Evolutionary conservation across 2,329 filamentous ascomycete species (phyloP).

Genomic region (Truncatella angustata): DNA sequence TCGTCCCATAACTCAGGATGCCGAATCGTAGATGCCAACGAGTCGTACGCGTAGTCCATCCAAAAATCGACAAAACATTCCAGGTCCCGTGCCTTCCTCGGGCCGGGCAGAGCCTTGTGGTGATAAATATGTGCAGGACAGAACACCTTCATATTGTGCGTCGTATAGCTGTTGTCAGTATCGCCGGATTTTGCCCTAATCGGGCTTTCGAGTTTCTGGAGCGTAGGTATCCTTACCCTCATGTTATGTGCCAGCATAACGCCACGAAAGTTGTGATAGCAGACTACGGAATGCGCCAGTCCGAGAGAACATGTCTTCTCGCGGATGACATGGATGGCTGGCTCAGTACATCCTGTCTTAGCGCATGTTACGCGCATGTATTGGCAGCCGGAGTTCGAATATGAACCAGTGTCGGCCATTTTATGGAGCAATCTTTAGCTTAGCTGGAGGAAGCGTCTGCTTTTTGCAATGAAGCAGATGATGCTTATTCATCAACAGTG

Average conservation of each 20-base stretch:
- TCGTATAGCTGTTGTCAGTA: not conserved
- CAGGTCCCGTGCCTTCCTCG: not conserved
- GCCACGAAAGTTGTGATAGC: not conserved
- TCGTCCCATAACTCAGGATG: not conserved
- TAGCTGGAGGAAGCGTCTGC: no score
- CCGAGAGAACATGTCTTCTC: not conserved
- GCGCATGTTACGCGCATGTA: not conserved
- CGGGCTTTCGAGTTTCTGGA: not conserved
- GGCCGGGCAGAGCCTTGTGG: not conserved
- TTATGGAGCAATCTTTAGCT: no score
- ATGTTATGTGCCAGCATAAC: not conserved
- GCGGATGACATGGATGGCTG: not conserved
- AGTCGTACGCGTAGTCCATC: not conserved
- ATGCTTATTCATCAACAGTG: no score
- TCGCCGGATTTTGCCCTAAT: not conserved
- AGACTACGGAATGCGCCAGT: not conserved
- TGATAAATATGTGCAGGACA: not conserved
- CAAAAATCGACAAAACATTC: not conserved
- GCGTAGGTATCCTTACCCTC: not conserved
- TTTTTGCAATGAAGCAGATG: no score
- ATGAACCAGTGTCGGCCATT: no score
- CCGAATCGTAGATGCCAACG: not conserved
- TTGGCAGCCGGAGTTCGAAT: no score
- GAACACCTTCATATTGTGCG: not conserved
- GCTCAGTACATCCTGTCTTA: not conserved